phyloP scores from a whole-genome alignment of 352 stramenopile species.

The Phytophthora ramorum region DNA sequence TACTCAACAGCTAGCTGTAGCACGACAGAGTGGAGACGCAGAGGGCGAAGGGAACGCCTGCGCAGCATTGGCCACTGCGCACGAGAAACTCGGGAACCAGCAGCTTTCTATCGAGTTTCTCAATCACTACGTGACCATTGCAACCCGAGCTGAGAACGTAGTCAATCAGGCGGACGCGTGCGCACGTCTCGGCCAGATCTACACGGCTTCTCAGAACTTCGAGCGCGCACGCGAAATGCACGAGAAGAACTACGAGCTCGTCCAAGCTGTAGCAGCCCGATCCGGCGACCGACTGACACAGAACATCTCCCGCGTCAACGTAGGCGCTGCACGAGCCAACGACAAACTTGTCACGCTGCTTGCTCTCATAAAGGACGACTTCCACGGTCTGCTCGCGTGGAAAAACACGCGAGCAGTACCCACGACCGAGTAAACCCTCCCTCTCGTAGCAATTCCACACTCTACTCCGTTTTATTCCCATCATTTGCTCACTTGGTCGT shows the following conservation, averaged over 20 bases:
- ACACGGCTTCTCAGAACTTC: slow-evolving; percentile 83
- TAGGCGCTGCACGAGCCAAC: slow-evolving; percentile 74
- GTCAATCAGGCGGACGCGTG: slow-evolving; percentile 90
- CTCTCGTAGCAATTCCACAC: slow-evolving; percentile 7
- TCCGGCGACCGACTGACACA: slow-evolving; percentile 50
- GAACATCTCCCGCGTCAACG: slow-evolving; percentile 74
- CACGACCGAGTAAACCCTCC: slow-evolving; percentile 41
- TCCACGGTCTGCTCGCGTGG: slow-evolving; percentile 76
- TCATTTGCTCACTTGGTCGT: slow-evolving; percentile 14
- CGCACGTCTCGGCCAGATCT: slow-evolving; percentile 86
- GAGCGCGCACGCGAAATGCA: slow-evolving; percentile 86
- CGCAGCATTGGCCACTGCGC: slow-evolving; percentile 87
- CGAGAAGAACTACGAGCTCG: slow-evolving; percentile 91
- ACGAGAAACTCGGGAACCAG: slow-evolving; percentile 84
- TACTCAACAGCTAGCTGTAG: slow-evolving; percentile 54
- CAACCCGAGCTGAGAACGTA: slow-evolving; percentile 82
- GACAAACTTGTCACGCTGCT: slow-evolving; percentile 73
- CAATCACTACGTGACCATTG: slow-evolving; percentile 85
- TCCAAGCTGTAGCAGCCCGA: slow-evolving; percentile 54
- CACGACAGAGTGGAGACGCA: slow-evolving; percentile 57
- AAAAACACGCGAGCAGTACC: slow-evolving; percentile 77
- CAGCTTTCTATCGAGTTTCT: slow-evolving; percentile 89
- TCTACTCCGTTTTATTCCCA: slow-evolving; percentile 11
- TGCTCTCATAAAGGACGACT: slow-evolving; percentile 69
- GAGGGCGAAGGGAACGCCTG: slow-evolving; percentile 88